phyloP scores from a whole-genome alignment of 202 grass and related monocot genomes.

The Panicum virgatum region DNA sequence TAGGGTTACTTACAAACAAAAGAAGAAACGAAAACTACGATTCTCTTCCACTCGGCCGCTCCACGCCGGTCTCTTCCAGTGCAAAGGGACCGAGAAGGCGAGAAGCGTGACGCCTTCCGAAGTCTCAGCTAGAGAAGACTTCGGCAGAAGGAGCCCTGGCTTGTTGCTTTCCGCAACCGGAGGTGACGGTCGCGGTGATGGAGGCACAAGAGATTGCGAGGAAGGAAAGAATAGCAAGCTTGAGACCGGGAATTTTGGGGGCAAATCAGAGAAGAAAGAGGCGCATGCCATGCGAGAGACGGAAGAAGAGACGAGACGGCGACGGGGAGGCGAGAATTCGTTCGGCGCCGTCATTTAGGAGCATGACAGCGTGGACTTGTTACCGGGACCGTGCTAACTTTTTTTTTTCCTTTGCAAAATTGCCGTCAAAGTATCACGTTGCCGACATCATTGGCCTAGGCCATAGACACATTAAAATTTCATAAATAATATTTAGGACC shows the following conservation, averaged over 20 bases:
- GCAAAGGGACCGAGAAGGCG: not conserved
- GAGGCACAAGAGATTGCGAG: not conserved
- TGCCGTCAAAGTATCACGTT: not conserved
- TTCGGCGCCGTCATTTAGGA: no score
- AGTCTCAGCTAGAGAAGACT: not conserved
- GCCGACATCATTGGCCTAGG: not conserved
- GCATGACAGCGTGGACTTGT: not conserved
- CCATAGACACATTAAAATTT: not conserved
- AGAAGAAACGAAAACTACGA: not conserved
- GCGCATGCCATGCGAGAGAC: not conserved
- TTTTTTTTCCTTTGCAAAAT: not conserved
- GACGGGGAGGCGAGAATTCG: not conserved
- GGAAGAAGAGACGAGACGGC: not conserved
- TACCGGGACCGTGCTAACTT: not conserved
- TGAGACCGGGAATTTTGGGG: not conserved
- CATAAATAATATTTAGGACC: not conserved
- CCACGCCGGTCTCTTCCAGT: not conserved
- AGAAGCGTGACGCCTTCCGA: not conserved
- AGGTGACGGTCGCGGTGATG: not conserved
- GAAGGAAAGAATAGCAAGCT: not conserved
- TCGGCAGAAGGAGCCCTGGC: not conserved
- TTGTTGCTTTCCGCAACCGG: not conserved
- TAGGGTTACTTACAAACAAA: constrained; percentile 13
- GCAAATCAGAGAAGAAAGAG: not conserved
- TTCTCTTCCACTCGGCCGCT: not conserved